Base-by-base conservation (phyloP, 2,329 filamentous ascomycete genomes). In the Macrophomina pseudophaseolina region DNA sequence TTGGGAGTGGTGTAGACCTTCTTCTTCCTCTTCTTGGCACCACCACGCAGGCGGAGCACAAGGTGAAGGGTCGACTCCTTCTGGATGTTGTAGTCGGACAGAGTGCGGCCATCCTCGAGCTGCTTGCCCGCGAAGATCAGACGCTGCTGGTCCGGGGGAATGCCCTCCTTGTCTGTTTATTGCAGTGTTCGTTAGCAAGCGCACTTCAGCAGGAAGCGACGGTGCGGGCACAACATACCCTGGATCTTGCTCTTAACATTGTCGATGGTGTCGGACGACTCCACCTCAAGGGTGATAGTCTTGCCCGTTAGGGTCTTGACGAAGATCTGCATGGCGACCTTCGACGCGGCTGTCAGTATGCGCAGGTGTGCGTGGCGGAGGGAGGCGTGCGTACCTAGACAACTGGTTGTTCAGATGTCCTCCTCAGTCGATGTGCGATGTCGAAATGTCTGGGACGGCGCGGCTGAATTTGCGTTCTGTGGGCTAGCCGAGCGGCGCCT, bases 1-100 rank as follows among this genome's bases (percentile, higher is more conserved):
- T 99, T 99, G 84, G 95, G 95, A 80, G 95, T 99, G 83, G 93
- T 98, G 92, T 99, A 99, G 77, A 99, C 95, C 94, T 99, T 99
- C 93, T 99, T 99, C 85, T 96, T 90, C 92, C 98, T 97, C 93
- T 99, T 99, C 79, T 81, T 82, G 84, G 94, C 94, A 84, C 94
- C 95, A 88, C 95, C 95, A 89, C 94, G 95, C 70, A 99, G 93
- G 82, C 95, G 93, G 78, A 99, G 91, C 78, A 99, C 95, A 77
- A 98, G 87, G 86, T 99, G 95, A 74, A 99, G 93, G 78, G 95
- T 99, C 76, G 90, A 94, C 90, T 98, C 94, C 91, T 99, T 99
- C 90, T 99, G 95, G 88, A 99, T 98, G 91, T 98, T 99, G 92
- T 99, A 99, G 87, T 99, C 95, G 81, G 91, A 95, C 74, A 99